phyloP scores from a whole-genome alignment of 805 yeast species.

The Clavispora vitiphila region DNA sequence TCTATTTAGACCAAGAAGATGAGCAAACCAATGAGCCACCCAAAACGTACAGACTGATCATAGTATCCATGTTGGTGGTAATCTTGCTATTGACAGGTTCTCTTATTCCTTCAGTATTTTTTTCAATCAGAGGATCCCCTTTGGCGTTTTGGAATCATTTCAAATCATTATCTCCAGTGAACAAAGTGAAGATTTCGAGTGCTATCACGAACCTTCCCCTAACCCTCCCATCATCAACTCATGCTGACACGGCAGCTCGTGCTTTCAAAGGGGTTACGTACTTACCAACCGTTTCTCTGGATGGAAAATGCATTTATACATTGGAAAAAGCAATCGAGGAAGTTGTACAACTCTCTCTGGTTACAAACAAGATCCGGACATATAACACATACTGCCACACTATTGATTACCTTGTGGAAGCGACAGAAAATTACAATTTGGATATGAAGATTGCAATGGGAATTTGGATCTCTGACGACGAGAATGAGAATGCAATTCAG shows the following conservation, averaged over 20 bases:
- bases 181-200: background rate
- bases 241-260: too few species aligned
- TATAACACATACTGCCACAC: constrained; percentile 64
- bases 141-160: constrained; percentile 22
- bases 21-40: background rate
- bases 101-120: constrained; percentile 19
- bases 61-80: constrained; percentile 1
- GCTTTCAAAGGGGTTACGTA: constrained; percentile 58
- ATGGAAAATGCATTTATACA: constrained; percentile 11
- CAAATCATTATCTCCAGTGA: constrained; percentile 11
- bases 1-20: background rate
- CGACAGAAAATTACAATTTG: constrained; percentile 46
- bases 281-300: constrained; percentile 45
- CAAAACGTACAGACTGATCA: background rate
- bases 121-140: constrained; percentile 29
- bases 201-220: background rate
- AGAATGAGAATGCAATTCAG: constrained; percentile 42
- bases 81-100: constrained; percentile 12
- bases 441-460: constrained; percentile 59
- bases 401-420: constrained; percentile 45
- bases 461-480: constrained; percentile 53
- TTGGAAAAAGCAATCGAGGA: constrained; percentile 40
- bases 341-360: constrained; percentile 49
- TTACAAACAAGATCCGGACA: constrained; percentile 53
- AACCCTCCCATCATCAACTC: too few species aligned